Base-by-base conservation (phyloP, 257 asterid genomes). In the Solanum tacnaense region DNA sequence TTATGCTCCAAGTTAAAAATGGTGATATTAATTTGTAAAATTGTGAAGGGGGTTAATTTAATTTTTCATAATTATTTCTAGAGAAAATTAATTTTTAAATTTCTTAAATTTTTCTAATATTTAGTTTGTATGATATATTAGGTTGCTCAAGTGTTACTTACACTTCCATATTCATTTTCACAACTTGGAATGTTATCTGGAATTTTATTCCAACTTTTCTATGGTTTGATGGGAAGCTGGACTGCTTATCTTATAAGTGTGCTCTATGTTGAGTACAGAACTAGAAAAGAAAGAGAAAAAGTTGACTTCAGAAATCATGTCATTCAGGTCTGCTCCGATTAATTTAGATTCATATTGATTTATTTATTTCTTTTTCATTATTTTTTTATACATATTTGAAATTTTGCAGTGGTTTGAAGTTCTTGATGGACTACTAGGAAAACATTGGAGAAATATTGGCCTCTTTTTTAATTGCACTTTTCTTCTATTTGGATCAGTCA, bases 121-220 rank as follows among this genome's bases (percentile, higher is more conserved):
- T 13, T 31, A 31, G 1, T 32, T 88, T 27, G 34, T 75, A 44
- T 84, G 44, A 62, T 73, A 41, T 29, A 41, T 29, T 41, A 95
- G 98, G 98, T 96, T 88, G 98, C 98, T 13, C 98, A 96, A 93
- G 98, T 96, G 88, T 94, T 96, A 86, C 94, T 96, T 3, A 96
- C 98, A 74, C 88, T 96, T 85, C 98, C 98, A 35, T 96, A 96
- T 72, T 96, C 98, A 87, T 96, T 96, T 86, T 96, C 98, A 31
- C 98, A 96, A 90, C 98, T 96, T 62, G 98, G 98, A 29, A 92
- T 96, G 98, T 25, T 81, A 25, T 96, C 98, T 87, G 98, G 98
- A 62, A 90, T 96, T 71, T 5, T 91, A 1, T 94, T 96, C 87
- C 98, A 96, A 88, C 91, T 96, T 41, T 93, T 96, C 35, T 96